These are phyloP conservation scores for Phoma sp. DNA, from an alignment of 2,329 filamentous ascomycete genomes.

Conservation along the genomic window DNA sequence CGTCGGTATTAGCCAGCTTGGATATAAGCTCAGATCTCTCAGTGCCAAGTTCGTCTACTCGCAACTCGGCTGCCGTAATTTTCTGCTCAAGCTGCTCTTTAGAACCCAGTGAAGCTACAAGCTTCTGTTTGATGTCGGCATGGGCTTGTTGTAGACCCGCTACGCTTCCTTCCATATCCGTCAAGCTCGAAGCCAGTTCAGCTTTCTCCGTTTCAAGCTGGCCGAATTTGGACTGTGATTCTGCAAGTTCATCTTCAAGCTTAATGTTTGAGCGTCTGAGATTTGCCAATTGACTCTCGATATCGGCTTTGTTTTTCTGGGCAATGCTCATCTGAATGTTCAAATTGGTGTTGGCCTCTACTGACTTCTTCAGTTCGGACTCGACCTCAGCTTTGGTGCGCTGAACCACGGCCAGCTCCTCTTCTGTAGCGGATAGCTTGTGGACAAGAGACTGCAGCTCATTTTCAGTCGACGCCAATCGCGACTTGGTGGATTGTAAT, in stretches of 20 bases:
- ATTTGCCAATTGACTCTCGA: slow-evolving; percentile 18
- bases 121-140: slow-evolving; percentile 11
- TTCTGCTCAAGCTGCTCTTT: slow-evolving; percentile 8
- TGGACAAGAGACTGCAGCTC: slow-evolving; percentile 16
- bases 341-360: slow-evolving; percentile 21
- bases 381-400: slow-evolving; percentile 22
- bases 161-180: slow-evolving; percentile 18
- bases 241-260: slow-evolving; percentile 27
- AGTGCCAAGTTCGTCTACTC: slow-evolving; percentile 16
- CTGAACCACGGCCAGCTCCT: slow-evolving; percentile 27
- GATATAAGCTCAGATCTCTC: slow-evolving; percentile 20
- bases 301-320: slow-evolving; percentile 15
- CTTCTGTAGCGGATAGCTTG: slow-evolving; percentile 20
- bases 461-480: slow-evolving; percentile 17
- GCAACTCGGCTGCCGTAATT: slow-evolving; percentile 13
- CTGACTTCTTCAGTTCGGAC: slow-evolving; percentile 22
- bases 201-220: slow-evolving; percentile 23
- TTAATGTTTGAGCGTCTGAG: slow-evolving; percentile 14
- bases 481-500: slow-evolving; percentile 21
- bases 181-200: slow-evolving; percentile 23
- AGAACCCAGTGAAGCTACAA: neutral
- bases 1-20: slow-evolving; percentile 27
- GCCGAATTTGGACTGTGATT: slow-evolving; percentile 21
- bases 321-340: slow-evolving; percentile 27
- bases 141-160: slow-evolving; percentile 21